Base-by-base conservation (phyloP, 2,329 filamentous ascomycete species). In the Thelonectria olida region DNA sequence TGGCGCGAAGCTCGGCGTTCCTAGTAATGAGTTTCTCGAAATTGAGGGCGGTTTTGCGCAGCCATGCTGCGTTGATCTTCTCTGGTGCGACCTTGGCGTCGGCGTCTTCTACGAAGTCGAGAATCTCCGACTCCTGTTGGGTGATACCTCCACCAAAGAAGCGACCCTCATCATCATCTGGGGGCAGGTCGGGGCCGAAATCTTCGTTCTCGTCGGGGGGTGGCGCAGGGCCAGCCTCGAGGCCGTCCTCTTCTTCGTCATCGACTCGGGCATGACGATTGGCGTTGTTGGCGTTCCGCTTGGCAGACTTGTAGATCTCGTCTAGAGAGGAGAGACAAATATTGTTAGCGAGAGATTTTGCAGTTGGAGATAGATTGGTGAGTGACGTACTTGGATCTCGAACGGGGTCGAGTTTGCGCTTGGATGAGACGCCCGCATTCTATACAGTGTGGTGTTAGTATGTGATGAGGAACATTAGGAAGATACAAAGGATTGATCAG, bases 141-240 rank as follows among this genome's bases (percentile, higher is more conserved):
- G 90, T 92, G 70, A 99, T 90, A 31, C 96, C 96, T 54, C 93
- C 92, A 42, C 95, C 96, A 71, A 97, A 99, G 81, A 99, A 99
- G 10, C 96, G 90, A 1, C 95, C 96, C 66, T 97, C 96, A 54
- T 97, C 93, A 70, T 87, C 84, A 19, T 81, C 80, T 10, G 85
- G 84, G 2, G 81, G 79, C 15, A 76, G 62, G 2, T 78, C 69
- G 8, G 80, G 80, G 20, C 80, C 80, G 61, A 81, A 80, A 58
- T 80, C 84, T 41, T 86, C 87, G 20, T 77, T 81, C 48, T 87
- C 84, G 8, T 80, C 80, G 10, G 85, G 85, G 1, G 83, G 80
- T 22, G 75, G 67, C 4, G 77, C 71, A 27, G 81, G 81, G 15
- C 81, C 81, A 60, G 80, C 80, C 67, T 80, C 84, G 48, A 86